These are phyloP conservation scores for Starmerella stigmatis DNA, from an alignment of 805 yeast species.

Conservation along the genomic window DNA sequence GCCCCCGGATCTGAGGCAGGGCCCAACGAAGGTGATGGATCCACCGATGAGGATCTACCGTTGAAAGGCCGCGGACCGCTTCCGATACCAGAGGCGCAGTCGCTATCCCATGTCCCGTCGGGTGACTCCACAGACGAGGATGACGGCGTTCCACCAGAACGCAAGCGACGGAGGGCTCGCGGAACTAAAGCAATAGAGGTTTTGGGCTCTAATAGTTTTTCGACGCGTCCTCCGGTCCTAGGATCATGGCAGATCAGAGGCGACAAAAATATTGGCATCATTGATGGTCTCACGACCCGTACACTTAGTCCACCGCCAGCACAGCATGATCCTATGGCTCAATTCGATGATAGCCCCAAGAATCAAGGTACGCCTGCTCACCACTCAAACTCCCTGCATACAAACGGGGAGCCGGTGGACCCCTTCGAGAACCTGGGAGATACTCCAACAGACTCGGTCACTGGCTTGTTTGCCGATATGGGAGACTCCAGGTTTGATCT, in stretches of 20 bases:
- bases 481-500: conserved; percentile 6
- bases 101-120: conserved; percentile 31
- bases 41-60: conserved; percentile 17
- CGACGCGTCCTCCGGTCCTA: conserved; percentile 79
- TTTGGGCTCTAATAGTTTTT: conserved; percentile 73
- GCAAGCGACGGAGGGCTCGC: conserved; percentile 36
- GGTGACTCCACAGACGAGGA: conserved; percentile 96
- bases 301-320: conserved; percentile 48
- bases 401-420: conserved; percentile 25
- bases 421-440: conserved; percentile 24
- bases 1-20: neutral
- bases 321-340: neutral
- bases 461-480: conserved; percentile 15
- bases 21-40: neutral
- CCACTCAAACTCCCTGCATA: neutral
- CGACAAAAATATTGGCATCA: conserved; percentile 68
- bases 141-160: conserved; percentile 62
- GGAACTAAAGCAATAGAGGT: conserved; percentile 87
- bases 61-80: conserved; percentile 19
- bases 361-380: neutral
- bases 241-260: conserved; percentile 80
- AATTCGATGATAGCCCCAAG: neutral
- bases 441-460: conserved; percentile 1
- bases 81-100: conserved; percentile 6
- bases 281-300: conserved; percentile 87